Evolutionary conservation across 495 filamentous ascomycete genomes (phyloP).

Genomic region (Symbiotaphrina buchneri): DNA sequence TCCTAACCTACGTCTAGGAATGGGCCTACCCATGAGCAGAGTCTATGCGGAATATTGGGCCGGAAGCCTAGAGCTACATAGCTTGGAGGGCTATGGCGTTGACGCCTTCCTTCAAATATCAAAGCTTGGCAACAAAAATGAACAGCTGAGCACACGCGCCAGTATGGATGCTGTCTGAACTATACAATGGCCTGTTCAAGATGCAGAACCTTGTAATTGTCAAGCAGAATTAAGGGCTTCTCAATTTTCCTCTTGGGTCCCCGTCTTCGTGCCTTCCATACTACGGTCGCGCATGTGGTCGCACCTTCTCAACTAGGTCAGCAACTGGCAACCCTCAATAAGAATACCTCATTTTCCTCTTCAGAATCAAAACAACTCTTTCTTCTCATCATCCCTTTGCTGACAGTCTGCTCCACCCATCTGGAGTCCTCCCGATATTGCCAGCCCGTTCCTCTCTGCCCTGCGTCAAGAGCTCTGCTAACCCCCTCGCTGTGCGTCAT

Average conservation of each 20-base stretch:
- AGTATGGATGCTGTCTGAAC: slow-evolving; percentile 69
- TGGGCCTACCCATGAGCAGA: slow-evolving; percentile 81
- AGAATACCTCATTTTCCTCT: background rate
- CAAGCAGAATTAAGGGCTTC: background rate
- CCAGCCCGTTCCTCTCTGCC: too few relatives aligned
- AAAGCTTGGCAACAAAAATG: slow-evolving; percentile 95
- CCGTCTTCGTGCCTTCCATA: too few relatives aligned
- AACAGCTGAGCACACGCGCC: slow-evolving; percentile 76
- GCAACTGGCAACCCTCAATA: background rate
- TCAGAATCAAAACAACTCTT: too few relatives aligned
- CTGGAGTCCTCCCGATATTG: too few relatives aligned
- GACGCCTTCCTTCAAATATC: slow-evolving; percentile 95
- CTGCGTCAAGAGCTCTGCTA: too few relatives aligned
- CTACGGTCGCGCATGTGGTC: too few relatives aligned
- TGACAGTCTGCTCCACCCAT: too few relatives aligned
- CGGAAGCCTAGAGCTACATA: slow-evolving; percentile 77
- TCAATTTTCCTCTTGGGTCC: too few relatives aligned
- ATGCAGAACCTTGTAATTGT: background rate
- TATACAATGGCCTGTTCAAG: slow-evolving; percentile 2
- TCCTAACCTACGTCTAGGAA: slow-evolving; percentile 73
- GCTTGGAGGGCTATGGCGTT: slow-evolving; percentile 89
- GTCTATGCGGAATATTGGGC: slow-evolving; percentile 99
- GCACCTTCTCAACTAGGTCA: background rate
- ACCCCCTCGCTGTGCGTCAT: too few relatives aligned
- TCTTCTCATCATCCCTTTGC: too few relatives aligned